phyloP scores from a whole-genome alignment of 495 filamentous ascomycete genomes.

The Daldinia vernicosa region DNA sequence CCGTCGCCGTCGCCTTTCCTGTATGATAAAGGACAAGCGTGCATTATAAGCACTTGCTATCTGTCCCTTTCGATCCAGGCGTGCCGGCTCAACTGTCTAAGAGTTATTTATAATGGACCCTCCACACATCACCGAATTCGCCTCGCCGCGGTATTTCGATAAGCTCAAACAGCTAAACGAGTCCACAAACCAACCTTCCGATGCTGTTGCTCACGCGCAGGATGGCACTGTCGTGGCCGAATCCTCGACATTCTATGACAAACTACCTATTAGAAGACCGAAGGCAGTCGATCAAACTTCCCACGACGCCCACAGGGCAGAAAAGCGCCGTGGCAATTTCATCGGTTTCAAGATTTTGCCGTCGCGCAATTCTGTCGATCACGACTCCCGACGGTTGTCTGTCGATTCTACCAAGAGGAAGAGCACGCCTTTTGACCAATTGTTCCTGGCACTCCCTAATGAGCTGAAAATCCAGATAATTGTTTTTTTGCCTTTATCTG shows the following conservation, averaged over 20 bases:
- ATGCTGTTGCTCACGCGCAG: slow-evolving; percentile 31
- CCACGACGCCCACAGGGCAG: slow-evolving; percentile 46
- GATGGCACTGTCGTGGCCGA: slow-evolving; percentile 39
- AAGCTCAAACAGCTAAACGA: slow-evolving; percentile 56
- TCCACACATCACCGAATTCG: slow-evolving; percentile 65
- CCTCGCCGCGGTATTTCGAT: slow-evolving; percentile 62
- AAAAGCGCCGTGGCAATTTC: slow-evolving; percentile 47
- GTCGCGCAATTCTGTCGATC: slow-evolving; percentile 42
- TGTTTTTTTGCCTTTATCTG: slow-evolving; percentile 61
- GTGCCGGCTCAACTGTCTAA: slow-evolving; percentile 29
- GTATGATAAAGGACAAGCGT: slow-evolving; percentile 50
- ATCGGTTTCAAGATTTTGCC: slow-evolving; percentile 45
- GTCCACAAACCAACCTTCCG: slow-evolving; percentile 43
- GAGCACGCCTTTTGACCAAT: slow-evolving; percentile 55
- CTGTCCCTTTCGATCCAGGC: slow-evolving; percentile 38
- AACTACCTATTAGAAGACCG: slow-evolving; percentile 53
- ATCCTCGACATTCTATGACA: slow-evolving; percentile 50
- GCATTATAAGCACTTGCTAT: slow-evolving; percentile 40
- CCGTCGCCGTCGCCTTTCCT: slow-evolving; percentile 45
- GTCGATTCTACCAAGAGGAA: slow-evolving; percentile 37
- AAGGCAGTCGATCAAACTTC: slow-evolving; percentile 36
- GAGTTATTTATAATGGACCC: slow-evolving; percentile 57
- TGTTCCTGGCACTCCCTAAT: slow-evolving; percentile 61
- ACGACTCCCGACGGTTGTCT: slow-evolving; percentile 40
- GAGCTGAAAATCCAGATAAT: slow-evolving; percentile 67